A percentile compares a stretch with the other conserved stretches of the same genome.
These are phyloP conservation scores for Globisporangium nunn DNA, from an alignment of 352 stramenopile genomes.

Conservation along the genomic window DNA sequence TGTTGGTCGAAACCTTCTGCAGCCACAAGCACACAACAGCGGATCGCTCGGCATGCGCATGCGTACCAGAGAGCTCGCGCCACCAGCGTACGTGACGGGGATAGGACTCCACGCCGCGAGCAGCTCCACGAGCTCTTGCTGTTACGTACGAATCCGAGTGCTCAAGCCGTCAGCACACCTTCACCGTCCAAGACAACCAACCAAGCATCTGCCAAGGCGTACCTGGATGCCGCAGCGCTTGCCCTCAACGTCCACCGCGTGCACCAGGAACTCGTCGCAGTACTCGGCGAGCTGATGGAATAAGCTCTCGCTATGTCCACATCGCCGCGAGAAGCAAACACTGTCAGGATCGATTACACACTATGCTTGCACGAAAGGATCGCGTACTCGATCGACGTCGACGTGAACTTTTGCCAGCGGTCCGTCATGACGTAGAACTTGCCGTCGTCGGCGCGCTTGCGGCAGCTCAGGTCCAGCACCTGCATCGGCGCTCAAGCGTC, in stretches of 20 bases:
- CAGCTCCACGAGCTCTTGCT: conserved; percentile 93
- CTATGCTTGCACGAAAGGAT: neutral
- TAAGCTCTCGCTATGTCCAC: conserved; percentile 51
- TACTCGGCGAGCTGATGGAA: conserved; percentile 88
- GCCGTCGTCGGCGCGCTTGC: conserved; percentile 78
- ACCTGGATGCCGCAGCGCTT: conserved; percentile 93
- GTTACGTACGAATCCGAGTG: neutral
- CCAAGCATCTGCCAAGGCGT: neutral
- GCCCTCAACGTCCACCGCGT: conserved; percentile 97
- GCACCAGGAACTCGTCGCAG: conserved; percentile 97
- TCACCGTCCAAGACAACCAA: too few species aligned
- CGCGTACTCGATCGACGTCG: conserved; percentile 81
- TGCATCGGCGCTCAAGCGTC: conserved; percentile 12
- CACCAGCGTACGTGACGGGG: conserved; percentile 96
- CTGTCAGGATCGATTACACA: neutral
- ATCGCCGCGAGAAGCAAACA: neutral
- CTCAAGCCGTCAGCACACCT: neutral
- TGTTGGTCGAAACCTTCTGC: neutral
- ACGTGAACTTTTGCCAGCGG: conserved; percentile 96
- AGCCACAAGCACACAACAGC: neutral
- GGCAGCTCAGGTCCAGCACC: conserved; percentile 95
- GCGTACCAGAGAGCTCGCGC: conserved; percentile 83
- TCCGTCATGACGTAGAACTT: conserved; percentile 96
- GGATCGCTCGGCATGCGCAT: neutral
- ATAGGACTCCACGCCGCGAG: conserved; percentile 90